phyloP scores from a whole-genome alignment of 768 basidiomycete species.

The Pisolithus tinctorius region DNA sequence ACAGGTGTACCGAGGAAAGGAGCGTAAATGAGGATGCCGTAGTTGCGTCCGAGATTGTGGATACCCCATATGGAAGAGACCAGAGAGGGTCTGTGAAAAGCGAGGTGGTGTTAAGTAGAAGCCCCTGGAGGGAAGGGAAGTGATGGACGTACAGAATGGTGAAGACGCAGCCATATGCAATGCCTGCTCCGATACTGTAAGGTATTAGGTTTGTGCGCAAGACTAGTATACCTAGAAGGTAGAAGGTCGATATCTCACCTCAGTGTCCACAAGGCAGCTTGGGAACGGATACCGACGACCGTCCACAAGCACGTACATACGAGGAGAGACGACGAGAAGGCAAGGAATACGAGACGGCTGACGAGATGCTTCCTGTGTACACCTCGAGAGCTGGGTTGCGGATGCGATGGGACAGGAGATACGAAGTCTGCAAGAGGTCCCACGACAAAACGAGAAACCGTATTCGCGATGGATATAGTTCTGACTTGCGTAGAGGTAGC shows the following conservation, averaged over 20 bases:
- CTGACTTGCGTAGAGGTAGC: conserved; percentile 60
- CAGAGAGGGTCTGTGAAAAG: conserved; percentile 51
- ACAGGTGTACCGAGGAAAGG: conserved; percentile 69
- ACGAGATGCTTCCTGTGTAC: conserved; percentile 45
- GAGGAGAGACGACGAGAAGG: conserved; percentile 42
- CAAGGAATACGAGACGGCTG: conserved; percentile 58
- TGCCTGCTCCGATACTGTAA: conserved; percentile 55
- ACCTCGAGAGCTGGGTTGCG: conserved; percentile 29
- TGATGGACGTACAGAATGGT: conserved; percentile 54
- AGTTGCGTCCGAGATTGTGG: conserved; percentile 68
- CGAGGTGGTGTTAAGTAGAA: not conserved
- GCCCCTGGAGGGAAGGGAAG: not conserved
- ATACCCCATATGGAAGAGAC: conserved; percentile 68
- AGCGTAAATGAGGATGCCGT: conserved; percentile 66
- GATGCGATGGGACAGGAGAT: conserved; percentile 51
- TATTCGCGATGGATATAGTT: conserved; percentile 65
- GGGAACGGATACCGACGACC: conserved; percentile 39
- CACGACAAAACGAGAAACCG: conserved; percentile 56
- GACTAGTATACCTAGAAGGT: not conserved
- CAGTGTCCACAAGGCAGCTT: conserved; percentile 57
- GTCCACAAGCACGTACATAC: conserved; percentile 50
- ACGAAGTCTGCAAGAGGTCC: conserved; percentile 70
- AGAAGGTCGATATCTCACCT: conserved; percentile 38
- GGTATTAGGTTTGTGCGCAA: not conserved
- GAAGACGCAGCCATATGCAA: conserved; percentile 65